phyloP scores from a whole-genome alignment of 805 yeast genomes.

The Candida tallmaniae region DNA sequence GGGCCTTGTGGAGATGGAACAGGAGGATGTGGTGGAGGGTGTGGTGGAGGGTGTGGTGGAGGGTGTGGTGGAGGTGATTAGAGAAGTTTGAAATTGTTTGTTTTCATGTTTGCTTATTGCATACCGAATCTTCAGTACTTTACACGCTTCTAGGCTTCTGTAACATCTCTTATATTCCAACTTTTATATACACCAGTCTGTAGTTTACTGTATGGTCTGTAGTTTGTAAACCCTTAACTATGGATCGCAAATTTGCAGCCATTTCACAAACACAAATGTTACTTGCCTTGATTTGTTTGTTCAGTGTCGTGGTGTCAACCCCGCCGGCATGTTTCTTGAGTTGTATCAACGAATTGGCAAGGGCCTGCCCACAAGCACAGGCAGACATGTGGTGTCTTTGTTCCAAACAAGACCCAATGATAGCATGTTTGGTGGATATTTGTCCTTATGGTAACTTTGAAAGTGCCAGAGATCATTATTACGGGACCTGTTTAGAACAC shows the following conservation, averaged over 20 bases:
- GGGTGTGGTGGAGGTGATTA: neutral
- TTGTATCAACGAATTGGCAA: constrained; percentile 37
- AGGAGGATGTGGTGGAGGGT: neutral
- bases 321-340: constrained; percentile 50
- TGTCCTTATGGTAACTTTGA: constrained; percentile 42
- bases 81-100: too few relatives aligned
- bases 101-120: too few relatives aligned
- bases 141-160: too few relatives aligned
- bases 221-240: too few relatives aligned
- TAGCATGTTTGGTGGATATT: constrained; percentile 43
- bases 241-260: too few relatives aligned
- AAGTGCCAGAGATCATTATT: constrained; percentile 45
- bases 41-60: constrained; percentile 1
- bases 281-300: neutral
- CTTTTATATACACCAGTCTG: too few relatives aligned
- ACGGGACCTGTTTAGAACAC: constrained; percentile 46
- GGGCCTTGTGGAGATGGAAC: neutral
- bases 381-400: constrained; percentile 40
- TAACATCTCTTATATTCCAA: too few relatives aligned
- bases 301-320: constrained; percentile 11
- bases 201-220: too few relatives aligned
- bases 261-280: too few relatives aligned
- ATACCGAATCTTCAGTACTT: too few relatives aligned
- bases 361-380: constrained; percentile 26
- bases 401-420: constrained; percentile 28